Evolutionary conservation across 805 yeast species (phyloP), one percentile per base, ranked within the genome.

Genomic region (Myxozyma neglecta): DNA sequence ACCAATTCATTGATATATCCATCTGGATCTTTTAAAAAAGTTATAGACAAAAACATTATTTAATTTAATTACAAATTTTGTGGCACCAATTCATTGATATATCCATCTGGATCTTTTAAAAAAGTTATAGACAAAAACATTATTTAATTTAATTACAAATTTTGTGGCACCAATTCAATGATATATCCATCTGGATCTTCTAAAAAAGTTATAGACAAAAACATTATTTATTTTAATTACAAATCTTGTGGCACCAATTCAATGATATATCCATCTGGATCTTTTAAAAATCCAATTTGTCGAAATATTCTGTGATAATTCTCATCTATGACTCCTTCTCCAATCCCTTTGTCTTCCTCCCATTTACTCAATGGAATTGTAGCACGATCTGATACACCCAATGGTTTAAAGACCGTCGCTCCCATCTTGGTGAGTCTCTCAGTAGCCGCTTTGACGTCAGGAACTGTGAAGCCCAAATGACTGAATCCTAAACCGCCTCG

Each of bases 201-300:
- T 9, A 87, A 96, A 75, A 93, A 94, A n/a, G n/a, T n/a, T n/a
- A n/a, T n/a, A n/a, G n/a, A n/a, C n/a, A n/a, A 14, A 11, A 10
- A 20, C 24, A 4, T 20, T 3, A 18, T 16, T 9, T 18, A 24
- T 50, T 29, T 11, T 16, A 6, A 4, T 32, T 53, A 53, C 49
- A 53, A 44, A 34, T 44, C 56, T 34, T 53, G 56, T 13, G 56
- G 56, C 3, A 53, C 56, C 24, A 93, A 77, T 79, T 93, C 99
- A 70, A 93, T 83, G 98, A 98, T 93, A 78, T 94, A 94, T 69
- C 94, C 94, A 76, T 93, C 93, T 6, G 98, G 97, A 71, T 93
- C 98, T 68, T 91, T 81, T 9, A 87, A 96, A 75, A 93, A 94
- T 0, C 97, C 98, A 78, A 94, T 91, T 74, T 90, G 81, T 42